Base-by-base conservation (phyloP, 2,329 filamentous ascomycete genomes). In the Hymenotorrendiella dingleyae region DNA sequence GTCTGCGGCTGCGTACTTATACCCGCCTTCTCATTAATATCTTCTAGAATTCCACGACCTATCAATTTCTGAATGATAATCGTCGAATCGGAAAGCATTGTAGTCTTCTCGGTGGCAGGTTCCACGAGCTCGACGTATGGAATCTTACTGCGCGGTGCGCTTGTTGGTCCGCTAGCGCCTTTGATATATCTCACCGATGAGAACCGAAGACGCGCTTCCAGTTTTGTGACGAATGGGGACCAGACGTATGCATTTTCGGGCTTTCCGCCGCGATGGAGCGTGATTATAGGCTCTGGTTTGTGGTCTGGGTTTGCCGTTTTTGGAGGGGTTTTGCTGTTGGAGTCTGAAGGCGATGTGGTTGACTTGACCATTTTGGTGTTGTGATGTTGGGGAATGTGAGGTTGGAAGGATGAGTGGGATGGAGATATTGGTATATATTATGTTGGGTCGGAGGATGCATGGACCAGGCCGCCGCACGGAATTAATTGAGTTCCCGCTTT, bases 211-310 rank as follows among this genome's bases (percentile, higher is more conserved):
- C 78, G 75, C 14, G 75, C 67, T 55, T 84, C 80, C 39, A 82
- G 64, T 57, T 83, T 83, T 33, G 63, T 73, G 40, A 79, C 76
- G 50, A 79, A 82, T 8, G 78, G 77, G 0, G 78, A 81, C 54
- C 40, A 43, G 3, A 43, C 40, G 11, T 43, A 34, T 11, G 16
- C 19, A 2, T 20, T 34, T 6, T 24, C 20, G 6, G 24, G 20
- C 7, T 36, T 16, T 34, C 40, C 37, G 8, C 40, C 40, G 11
- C 40, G 33, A 32, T 30, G 33, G 10, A 43, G 14, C 19, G 27
- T 37, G 8, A 37, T 6, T 30, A 10, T 14, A 11, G 19, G 14
- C 9, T 19, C 19, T 33, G 11, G 30, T 19, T 17, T 12, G 16
- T 19, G 19, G 11, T 33, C 30, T 33, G 16, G 8, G 6, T 29